Base-by-base conservation (phyloP, 2,329 filamentous ascomycete species). In the Ambrosiella cleistominuta region DNA sequence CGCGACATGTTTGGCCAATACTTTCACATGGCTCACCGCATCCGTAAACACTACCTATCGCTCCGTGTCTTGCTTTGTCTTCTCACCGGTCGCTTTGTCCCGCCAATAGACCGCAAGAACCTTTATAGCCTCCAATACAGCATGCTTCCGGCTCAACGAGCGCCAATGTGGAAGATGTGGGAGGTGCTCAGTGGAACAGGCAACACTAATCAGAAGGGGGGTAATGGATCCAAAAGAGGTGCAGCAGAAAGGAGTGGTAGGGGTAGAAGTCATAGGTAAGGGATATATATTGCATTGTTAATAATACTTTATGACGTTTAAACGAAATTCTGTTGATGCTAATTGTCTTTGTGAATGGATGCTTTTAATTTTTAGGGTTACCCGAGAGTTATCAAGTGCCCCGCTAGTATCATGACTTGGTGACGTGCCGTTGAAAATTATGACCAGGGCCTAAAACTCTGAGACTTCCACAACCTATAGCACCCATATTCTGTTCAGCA, bases 1-100 rank as follows among this genome's bases (percentile, higher is more conserved):
- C 80, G 83, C n/a, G 87, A 86, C 65, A 97, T 97, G 81, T 97
- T 98, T 70, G 81, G 94, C 61, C 90, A 97, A 66, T 98, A 98
- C 71, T 95, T 94, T 67, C 89, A 96, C 68, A 88, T 98, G 65
- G 89, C 86, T 36, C 82, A 87, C 62, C 88, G 93, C 53, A 88
- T 98, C 62, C 84, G 88, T 59, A 95, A 95, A 68, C 93, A 98
- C 71, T 98, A 98, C 68, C 77, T 97, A 49, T 91, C 89, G 0
- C 88, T 88, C 0, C 80, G 83, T 12, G 94, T 98, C 17, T 79
- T 97, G 53, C 76, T 95, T 44, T 93, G 88, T 65, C 82, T 98
- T 1, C 75, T 90, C 27, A 95, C 88, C 0, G 93, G 93, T 60
- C 86, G 86, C 61, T 96, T 96, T 63, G 89, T 97, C 1, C 93